Conservation (phyloP, 1,284 basidiomycete species). For the Austroboletus niveus region DNA sequence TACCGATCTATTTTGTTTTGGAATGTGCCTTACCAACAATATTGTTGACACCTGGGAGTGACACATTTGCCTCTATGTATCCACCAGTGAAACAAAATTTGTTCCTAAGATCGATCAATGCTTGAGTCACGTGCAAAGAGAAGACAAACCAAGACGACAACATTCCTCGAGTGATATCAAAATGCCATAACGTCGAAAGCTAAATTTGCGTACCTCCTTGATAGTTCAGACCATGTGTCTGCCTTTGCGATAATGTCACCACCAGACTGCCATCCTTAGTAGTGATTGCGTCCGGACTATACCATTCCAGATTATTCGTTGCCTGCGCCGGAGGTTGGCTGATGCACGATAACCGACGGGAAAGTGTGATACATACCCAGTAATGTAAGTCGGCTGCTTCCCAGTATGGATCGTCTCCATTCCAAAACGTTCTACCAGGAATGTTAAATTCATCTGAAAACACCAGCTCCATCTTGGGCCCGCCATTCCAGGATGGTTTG, state of each 20-base stretch:
- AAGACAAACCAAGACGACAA: slow-evolving; percentile 33
- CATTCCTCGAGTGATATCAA: slow-evolving; percentile 34
- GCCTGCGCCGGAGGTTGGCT: slow-evolving; percentile 37
- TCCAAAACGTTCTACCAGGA: slow-evolving; percentile 70
- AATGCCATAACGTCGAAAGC: not conserved
- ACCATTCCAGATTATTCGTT: slow-evolving; percentile 64
- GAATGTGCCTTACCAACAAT: slow-evolving; percentile 42
- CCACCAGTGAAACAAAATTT: slow-evolving; percentile 80
- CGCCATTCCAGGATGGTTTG: slow-evolving; percentile 49
- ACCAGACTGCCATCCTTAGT: slow-evolving; percentile 66
- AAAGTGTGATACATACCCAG: slow-evolving; percentile 42
- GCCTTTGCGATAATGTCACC: slow-evolving; percentile 56
- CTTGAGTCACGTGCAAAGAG: not conserved
- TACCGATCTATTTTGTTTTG: not conserved
- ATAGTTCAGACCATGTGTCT: slow-evolving; percentile 61
- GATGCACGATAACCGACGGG: slow-evolving; percentile 38
- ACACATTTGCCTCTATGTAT: slow-evolving; percentile 58
- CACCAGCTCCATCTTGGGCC: slow-evolving; percentile 52
- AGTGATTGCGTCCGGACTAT: slow-evolving; percentile 63
- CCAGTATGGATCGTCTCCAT: slow-evolving; percentile 72
- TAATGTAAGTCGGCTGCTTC: slow-evolving; percentile 64
- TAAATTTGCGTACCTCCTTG: slow-evolving; percentile 42
- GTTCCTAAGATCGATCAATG: slow-evolving; percentile 44
- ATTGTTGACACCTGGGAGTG: slow-evolving; percentile 62
- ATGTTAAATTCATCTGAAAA: slow-evolving; percentile 82